Evolutionary conservation across 352 stramenopile genomes (phyloP), one percentile per base, ranked within the genome.

Genomic region (Pythium phragmitis): DNA sequence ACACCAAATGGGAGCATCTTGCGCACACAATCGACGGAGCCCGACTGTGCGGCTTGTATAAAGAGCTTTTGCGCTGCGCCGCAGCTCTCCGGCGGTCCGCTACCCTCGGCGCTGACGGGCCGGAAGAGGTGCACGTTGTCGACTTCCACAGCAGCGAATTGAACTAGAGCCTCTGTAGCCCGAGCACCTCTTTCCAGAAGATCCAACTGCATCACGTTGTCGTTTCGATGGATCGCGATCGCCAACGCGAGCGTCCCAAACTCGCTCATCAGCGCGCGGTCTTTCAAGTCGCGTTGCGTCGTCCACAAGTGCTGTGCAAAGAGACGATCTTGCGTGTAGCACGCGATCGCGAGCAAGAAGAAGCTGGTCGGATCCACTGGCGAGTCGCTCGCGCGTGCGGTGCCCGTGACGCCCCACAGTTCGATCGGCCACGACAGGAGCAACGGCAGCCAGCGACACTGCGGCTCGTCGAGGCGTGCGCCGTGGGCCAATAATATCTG

Each of bases 301-400:
- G 53, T 8, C 55, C 23, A 54, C 8, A 62, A 17, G 43, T 45
- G 36, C n/a, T 46, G 9, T 7, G 17, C 28, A 12, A 62, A 46
- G 2, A 12, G 28, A 6, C 2, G 12, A 9, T 62, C 41, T 45
- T 53, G 43, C 17, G n/a, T 26, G n/a, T 41, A 42, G 45, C 55
- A 62, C 42, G 55, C 55, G 21, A 62, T 54, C 28, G 55, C 42
- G 16, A 60, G 53, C 23, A 60, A 16, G 16, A 49, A 50, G 16
- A 60, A 50, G 12, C 53, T 60, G 5, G 53, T 60, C 37, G 39
- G 37, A 50, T 60, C 53, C 2, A 8, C 5, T 14, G 11, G 13
- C 51, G 26, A 11, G 4, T 6, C 34, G 23, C 26, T 23, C 26
- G 16, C 16, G 28, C 49, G 9, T 6, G 9, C 8, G 13, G 39